A percentile compares a stretch with the other conserved stretches of the same genome.
phyloP scores from a whole-genome alignment of 345 rosid species.

The Eucalyptus coolabah region DNA sequence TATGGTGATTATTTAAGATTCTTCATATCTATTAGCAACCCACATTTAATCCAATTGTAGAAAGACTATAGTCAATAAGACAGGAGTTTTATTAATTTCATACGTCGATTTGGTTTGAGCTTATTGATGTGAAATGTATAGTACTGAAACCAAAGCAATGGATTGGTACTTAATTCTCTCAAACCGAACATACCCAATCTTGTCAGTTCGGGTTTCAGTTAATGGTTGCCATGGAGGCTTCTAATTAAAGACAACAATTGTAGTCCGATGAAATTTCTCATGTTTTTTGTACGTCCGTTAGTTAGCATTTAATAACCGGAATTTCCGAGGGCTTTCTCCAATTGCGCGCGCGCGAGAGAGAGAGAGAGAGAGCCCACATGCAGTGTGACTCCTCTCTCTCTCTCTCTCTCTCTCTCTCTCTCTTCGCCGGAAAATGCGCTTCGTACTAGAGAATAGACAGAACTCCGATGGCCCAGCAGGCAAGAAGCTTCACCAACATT shows the following conservation, averaged over 20 bases:
- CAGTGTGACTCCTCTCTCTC: too few species aligned
- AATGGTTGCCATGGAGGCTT: fast-evolving
- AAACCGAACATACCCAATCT: neutral
- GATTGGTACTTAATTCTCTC: neutral
- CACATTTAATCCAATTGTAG: neutral
- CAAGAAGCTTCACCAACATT: neutral
- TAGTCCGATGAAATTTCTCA: neutral
- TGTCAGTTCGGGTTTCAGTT: neutral
- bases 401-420: neutral
- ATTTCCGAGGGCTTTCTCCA: neutral
- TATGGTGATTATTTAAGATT: neutral
- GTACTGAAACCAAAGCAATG: neutral
- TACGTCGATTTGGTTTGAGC: too few species aligned
- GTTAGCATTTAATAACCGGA: neutral
- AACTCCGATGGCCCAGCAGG: neutral
- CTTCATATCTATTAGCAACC: neutral
- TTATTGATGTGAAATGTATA: too few species aligned
- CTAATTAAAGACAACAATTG: neutral
- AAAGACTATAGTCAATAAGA: neutral
- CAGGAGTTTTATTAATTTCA: neutral
- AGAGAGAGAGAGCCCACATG: too few species aligned
- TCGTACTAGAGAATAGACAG: neutral
- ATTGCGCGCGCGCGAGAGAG: neutral
- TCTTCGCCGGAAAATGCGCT: neutral
- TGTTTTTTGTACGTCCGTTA: neutral